phyloP scores from a whole-genome alignment of 2,329 filamentous ascomycete genomes.

The Leptographium radiaticola region DNA sequence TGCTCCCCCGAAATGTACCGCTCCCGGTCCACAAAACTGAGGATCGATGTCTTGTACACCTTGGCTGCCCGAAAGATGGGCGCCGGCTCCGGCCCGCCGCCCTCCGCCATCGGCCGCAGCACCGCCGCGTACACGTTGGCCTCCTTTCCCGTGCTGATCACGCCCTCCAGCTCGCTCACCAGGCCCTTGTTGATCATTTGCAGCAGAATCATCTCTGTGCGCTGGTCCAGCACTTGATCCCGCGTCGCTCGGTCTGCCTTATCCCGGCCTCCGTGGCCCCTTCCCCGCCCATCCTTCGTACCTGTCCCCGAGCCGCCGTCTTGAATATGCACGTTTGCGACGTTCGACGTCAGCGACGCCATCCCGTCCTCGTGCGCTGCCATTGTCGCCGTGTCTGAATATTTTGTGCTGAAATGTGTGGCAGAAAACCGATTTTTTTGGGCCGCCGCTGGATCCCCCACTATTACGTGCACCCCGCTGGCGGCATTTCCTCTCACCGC shows the following conservation, averaged over 20 bases:
- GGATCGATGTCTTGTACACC: constrained; percentile 95
- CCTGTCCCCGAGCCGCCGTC: constrained; percentile 8
- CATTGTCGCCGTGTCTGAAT: constrained; percentile 2
- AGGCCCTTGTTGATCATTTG: constrained; percentile 91
- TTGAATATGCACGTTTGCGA: constrained; percentile 9
- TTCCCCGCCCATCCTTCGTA: constrained; percentile 4
- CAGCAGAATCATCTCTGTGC: constrained; percentile 87
- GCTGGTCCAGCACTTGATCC: constrained; percentile 87
- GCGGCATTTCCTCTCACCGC: background rate
- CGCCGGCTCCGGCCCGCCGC: constrained; percentile 14
- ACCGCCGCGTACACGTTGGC: constrained; percentile 95
- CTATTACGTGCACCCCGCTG: background rate
- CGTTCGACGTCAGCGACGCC: background rate
- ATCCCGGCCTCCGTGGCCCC: constrained; percentile 29
- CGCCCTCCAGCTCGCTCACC: constrained; percentile 85
- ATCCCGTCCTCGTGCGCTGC: constrained; percentile 5
- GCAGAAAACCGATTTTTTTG: background rate
- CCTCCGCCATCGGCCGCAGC: constrained; percentile 38
- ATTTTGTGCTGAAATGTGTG: background rate
- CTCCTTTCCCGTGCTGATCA: constrained; percentile 93
- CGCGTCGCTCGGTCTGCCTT: constrained; percentile 87
- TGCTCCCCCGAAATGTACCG: constrained; percentile 93
- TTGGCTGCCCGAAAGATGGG: constrained; percentile 78
- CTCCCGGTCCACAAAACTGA: constrained; percentile 96
- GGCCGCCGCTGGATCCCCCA: background rate